A percentile compares a stretch with the other conserved stretches of the same genome.
phyloP scores from a whole-genome alignment of 441 rosid genomes.

The Eutrema salsugineum region DNA sequence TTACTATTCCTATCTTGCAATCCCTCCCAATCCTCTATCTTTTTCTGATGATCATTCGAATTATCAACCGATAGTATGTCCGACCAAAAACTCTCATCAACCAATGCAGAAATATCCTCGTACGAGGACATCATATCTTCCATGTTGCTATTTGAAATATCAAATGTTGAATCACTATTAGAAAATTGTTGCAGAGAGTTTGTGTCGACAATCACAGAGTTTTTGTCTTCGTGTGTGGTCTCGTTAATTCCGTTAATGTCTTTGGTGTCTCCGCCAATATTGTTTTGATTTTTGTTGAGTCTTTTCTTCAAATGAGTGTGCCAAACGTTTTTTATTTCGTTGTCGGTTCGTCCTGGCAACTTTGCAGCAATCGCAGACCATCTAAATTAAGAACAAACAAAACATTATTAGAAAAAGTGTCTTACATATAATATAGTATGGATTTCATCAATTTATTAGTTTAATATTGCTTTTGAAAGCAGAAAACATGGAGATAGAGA shows the following conservation, averaged over 20 bases:
- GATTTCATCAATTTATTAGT: slow-evolving; percentile 16
- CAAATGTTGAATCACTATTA: neutral
- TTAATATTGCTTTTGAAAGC: neutral
- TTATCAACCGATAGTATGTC: slow-evolving; percentile 26
- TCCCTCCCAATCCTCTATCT: neutral
- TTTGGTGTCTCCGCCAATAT: slow-evolving; percentile 31
- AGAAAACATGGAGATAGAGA: slow-evolving; percentile 8
- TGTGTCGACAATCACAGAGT: neutral
- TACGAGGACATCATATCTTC: slow-evolving; percentile 5
- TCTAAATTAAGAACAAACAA: slow-evolving; percentile 21
- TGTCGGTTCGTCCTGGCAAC: slow-evolving; percentile 47
- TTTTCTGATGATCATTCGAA: neutral
- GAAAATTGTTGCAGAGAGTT: slow-evolving; percentile 1
- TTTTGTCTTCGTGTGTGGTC: slow-evolving; percentile 1
- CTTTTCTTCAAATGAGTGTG: slow-evolving; percentile 46
- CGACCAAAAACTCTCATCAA: slow-evolving; percentile 36
- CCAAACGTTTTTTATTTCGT: slow-evolving; percentile 49
- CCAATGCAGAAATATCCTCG: slow-evolving; percentile 9
- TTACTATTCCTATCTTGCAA: neutral
- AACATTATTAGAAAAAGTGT: neutral
- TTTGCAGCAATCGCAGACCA: slow-evolving; percentile 49
- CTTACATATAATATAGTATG: neutral
- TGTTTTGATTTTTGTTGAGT: slow-evolving; percentile 17
- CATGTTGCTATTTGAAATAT: neutral
- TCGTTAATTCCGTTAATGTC: neutral